These are phyloP conservation scores for Sporisorium exsertum DNA, from an alignment of 1,284 basidiomycete genomes.

Conservation along the genomic window DNA sequence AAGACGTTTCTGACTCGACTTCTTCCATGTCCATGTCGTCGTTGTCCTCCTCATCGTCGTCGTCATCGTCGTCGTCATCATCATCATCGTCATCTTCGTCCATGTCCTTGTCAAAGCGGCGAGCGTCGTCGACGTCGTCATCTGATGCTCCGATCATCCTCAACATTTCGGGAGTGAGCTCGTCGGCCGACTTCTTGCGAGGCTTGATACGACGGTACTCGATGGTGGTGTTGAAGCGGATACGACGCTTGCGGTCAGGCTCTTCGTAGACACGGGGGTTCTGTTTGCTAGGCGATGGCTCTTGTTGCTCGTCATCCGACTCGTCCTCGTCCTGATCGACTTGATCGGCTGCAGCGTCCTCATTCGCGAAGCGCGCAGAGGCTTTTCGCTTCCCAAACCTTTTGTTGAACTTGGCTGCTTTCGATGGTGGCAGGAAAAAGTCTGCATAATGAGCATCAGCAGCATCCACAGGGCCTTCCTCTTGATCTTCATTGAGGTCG, in stretches of 20 bases:
- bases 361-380: constrained; percentile 34
- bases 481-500: constrained; percentile 48
- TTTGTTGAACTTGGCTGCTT: constrained; percentile 50
- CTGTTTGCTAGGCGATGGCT: constrained; percentile 14
- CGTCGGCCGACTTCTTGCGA: constrained; percentile 47
- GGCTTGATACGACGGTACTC: constrained; percentile 76
- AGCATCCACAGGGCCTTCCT: constrained; percentile 23
- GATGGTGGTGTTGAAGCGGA: constrained; percentile 84
- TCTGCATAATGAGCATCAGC: constrained; percentile 71
- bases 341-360: constrained; percentile 32
- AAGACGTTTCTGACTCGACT: constrained; percentile 44
- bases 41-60: constrained; percentile 69
- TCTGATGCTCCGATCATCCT: constrained; percentile 26
- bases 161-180: constrained; percentile 45
- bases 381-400: constrained; percentile 47
- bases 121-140: constrained; percentile 28
- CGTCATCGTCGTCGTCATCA: constrained; percentile 61
- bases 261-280: constrained; percentile 65
- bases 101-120: constrained; percentile 31
- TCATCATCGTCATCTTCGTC: constrained; percentile 28
- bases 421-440: constrained; percentile 73
- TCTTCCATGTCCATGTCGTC: constrained; percentile 57
- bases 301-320: constrained; percentile 10
- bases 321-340: constrained; percentile 22
- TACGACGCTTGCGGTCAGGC: constrained; percentile 43